Conservation (phyloP, 495 filamentous ascomycete genomes). For the Aspergillus leporis region DNA sequence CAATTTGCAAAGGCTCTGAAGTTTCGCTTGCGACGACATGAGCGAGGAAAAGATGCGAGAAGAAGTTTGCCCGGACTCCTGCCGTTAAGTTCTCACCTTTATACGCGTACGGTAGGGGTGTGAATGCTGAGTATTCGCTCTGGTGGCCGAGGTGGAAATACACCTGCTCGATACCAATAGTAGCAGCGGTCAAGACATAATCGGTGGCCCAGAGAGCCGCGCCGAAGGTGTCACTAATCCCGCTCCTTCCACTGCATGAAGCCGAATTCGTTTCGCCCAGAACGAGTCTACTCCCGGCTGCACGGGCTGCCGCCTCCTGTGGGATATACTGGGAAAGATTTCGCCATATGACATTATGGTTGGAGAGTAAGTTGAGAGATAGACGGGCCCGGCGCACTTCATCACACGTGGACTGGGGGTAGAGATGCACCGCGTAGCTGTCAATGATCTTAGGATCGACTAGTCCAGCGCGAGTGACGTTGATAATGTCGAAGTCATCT, state of each 20-base stretch:
- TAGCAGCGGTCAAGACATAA: constrained; percentile 35
- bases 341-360: constrained; percentile 10
- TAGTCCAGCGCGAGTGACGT: constrained; percentile 10
- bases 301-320: constrained; percentile 26
- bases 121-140: constrained; percentile 14
- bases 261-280: constrained; percentile 42
- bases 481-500: constrained; percentile 15
- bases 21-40: constrained; percentile 1
- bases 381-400: constrained; percentile 3
- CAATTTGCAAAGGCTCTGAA: not conserved
- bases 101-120: constrained; percentile 7
- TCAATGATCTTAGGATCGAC: constrained; percentile 9
- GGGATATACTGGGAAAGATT: constrained; percentile 30
- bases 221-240: constrained; percentile 37
- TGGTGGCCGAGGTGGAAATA: constrained; percentile 37
- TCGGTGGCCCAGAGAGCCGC: constrained; percentile 39
- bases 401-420: constrained; percentile 15
- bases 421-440: constrained; percentile 11
- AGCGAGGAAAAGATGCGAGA: constrained; percentile 11
- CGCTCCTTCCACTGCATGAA: constrained; percentile 31
- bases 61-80: constrained; percentile 7
- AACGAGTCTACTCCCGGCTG: constrained; percentile 27
- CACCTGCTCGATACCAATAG: constrained; percentile 30
- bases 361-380: constrained; percentile 4
- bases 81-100: constrained; percentile 5